phyloP scores from a whole-genome alignment of 2,329 filamentous ascomycete species.

The Sphaerulina populicola region DNA sequence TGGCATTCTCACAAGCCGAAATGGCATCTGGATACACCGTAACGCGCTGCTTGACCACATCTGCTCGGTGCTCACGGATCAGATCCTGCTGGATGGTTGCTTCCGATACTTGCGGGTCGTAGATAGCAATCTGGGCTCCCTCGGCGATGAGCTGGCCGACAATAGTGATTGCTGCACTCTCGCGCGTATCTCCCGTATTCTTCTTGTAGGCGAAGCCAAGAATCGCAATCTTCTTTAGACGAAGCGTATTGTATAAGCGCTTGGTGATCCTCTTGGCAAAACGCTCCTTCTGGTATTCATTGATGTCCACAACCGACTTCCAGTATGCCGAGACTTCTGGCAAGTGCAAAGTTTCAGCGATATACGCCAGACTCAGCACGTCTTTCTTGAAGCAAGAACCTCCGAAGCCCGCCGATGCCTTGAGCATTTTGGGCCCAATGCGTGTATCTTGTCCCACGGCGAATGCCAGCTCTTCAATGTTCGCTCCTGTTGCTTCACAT shows the following conservation, averaged over 20 bases:
- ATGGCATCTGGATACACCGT: slow-evolving; percentile 28
- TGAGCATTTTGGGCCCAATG: slow-evolving; percentile 65
- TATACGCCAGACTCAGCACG: slow-evolving; percentile 62
- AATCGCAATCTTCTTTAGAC: slow-evolving; percentile 61
- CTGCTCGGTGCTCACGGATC: slow-evolving; percentile 18
- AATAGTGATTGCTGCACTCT: slow-evolving; percentile 60
- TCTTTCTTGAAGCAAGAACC: slow-evolving; percentile 79
- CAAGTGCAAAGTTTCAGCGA: slow-evolving; percentile 61
- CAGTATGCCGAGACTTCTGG: slow-evolving; percentile 68
- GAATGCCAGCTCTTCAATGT: slow-evolving; percentile 62
- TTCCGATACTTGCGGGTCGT: slow-evolving; percentile 48
- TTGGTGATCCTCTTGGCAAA: slow-evolving; percentile 59
- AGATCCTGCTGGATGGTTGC: slow-evolving; percentile 32
- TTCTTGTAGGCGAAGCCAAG: slow-evolving; percentile 76
- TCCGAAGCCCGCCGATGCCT: slow-evolving; percentile 68
- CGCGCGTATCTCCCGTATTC: slow-evolving; percentile 66
- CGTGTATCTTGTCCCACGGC: slow-evolving; percentile 59
- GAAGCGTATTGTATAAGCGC: slow-evolving; percentile 59
- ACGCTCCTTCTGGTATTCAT: slow-evolving; percentile 63
- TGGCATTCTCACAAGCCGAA: slow-evolving; percentile 30
- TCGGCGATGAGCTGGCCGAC: slow-evolving; percentile 59
- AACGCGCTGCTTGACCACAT: slow-evolving; percentile 26
- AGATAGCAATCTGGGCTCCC: slow-evolving; percentile 56
- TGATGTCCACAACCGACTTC: slow-evolving; percentile 65
- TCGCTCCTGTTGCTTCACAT: slow-evolving; percentile 66